Percentiles rank a stretch among this genome's conserved stretches.
These are phyloP conservation scores for Yamadazyma takamatsuzukensis DNA, from an alignment of 805 yeast genomes.

Conservation along the genomic window DNA sequence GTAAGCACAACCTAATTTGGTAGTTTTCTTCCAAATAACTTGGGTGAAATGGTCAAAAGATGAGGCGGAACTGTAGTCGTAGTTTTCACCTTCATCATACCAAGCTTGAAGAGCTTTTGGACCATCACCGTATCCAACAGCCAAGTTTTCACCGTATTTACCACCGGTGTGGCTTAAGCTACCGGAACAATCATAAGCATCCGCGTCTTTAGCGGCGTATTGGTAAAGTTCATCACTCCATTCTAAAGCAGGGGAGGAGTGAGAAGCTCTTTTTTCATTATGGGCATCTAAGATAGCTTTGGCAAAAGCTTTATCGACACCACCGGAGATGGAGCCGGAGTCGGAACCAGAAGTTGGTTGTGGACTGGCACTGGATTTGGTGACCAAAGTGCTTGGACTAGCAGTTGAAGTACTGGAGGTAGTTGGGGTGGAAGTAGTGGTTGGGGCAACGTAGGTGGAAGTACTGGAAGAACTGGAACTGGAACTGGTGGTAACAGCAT, in stretches of 20 bases:
- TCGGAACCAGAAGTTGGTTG: background rate
- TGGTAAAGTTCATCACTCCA: conserved; percentile 56
- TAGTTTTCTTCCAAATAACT: conserved; percentile 65
- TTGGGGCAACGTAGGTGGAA: conserved; percentile 4
- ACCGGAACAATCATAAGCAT: conserved; percentile 46
- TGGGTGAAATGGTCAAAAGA: conserved; percentile 69
- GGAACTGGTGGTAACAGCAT: background rate
- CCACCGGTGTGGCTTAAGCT: conserved; percentile 36
- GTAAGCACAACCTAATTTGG: conserved; percentile 68
- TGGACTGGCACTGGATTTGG: conserved; percentile 7
- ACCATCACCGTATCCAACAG: conserved; percentile 32
- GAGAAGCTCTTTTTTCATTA: conserved; percentile 54
- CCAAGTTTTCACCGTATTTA: conserved; percentile 39
- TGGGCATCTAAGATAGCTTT: conserved; percentile 53
- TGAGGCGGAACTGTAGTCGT: conserved; percentile 28
- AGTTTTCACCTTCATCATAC: conserved; percentile 36
- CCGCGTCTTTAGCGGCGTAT: conserved; percentile 49
- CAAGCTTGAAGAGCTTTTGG: conserved; percentile 34
- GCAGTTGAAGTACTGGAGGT: conserved; percentile 7
- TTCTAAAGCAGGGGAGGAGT: conserved; percentile 45
- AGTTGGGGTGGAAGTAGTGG: conserved; percentile 11
- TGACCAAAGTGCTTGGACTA: conserved; percentile 8
- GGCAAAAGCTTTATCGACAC: conserved; percentile 30
- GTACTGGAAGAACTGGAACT: background rate
- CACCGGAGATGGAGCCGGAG: conserved; percentile 8